Evolutionary conservation across 75 land plant genomes (phyloP).

Genomic region (Larix kaempferi): DNA sequence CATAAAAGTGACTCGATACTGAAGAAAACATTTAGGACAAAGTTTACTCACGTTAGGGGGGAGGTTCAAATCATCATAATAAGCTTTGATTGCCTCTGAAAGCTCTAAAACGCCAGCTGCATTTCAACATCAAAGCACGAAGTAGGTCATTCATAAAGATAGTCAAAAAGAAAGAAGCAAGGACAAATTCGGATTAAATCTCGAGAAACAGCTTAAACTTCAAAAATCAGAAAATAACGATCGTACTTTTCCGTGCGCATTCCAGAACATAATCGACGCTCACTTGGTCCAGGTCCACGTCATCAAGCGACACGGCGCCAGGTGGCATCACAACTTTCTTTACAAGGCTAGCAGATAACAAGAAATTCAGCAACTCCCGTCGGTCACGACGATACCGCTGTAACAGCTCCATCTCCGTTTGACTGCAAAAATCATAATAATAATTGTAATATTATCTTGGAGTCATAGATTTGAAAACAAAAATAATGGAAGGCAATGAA

Average conservation of each 20-base stretch:
- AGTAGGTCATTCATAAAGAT: not conserved
- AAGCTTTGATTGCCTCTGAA: constrained; percentile 86
- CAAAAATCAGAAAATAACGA: constrained; percentile 5
- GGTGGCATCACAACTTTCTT: constrained; percentile 98
- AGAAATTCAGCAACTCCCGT: constrained; percentile 73
- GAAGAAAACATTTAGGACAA: not conserved
- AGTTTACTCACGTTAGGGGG: constrained; percentile 58
- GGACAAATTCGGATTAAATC: not conserved
- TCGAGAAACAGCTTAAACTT: not conserved
- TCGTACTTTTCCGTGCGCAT: constrained; percentile 79
- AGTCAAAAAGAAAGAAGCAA: not conserved
- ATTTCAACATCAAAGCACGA: not conserved
- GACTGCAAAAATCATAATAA: constrained; percentile 30
- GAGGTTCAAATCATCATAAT: constrained; percentile 65
- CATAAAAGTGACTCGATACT: not conserved
- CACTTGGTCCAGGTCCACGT: constrained; percentile 90
- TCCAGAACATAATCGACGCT: constrained; percentile 90
- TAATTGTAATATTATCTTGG: not conserved
- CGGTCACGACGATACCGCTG: constrained; percentile 91
- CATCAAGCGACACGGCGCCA: constrained; percentile 88
- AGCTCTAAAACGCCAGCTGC: constrained; percentile 84
- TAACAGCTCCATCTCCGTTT: constrained; percentile 55
- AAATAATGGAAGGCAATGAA: not conserved
- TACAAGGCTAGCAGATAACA: constrained; percentile 79
- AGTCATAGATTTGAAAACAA: not conserved